Evolutionary conservation across 768 basidiomycete genomes (phyloP).

Genomic region (Rhizopogon vinicolor): DNA sequence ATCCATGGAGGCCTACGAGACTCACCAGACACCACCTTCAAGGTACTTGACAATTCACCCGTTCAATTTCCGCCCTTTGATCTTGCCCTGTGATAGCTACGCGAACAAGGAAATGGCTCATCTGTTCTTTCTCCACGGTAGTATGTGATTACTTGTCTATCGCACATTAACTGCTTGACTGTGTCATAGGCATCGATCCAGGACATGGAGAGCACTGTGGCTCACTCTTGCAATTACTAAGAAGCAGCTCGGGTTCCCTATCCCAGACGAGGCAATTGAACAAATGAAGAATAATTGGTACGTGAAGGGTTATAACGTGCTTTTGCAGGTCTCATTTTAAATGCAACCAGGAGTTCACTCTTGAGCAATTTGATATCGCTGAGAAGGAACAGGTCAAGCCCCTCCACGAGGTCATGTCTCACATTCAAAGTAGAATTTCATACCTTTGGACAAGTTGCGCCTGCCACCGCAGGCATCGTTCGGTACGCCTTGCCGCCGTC

Average conservation of each 20-base stretch:
- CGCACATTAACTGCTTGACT: not conserved
- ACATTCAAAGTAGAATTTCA: too few relatives aligned
- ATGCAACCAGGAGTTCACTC: slow-evolving; percentile 65
- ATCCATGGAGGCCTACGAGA: slow-evolving; percentile 59
- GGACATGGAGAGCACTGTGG: slow-evolving; percentile 95
- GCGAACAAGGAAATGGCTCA: slow-evolving; percentile 98
- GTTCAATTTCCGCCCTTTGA: not conserved
- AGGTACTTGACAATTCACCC: slow-evolving; percentile 40
- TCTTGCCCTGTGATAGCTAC: slow-evolving; percentile 67
- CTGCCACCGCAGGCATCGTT: slow-evolving; percentile 93
- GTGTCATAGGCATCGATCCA: slow-evolving; percentile 74
- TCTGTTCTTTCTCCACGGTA: slow-evolving; percentile 90
- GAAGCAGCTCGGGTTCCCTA: slow-evolving; percentile 89
- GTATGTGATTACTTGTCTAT: slow-evolving; percentile 40
- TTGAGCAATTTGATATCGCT: slow-evolving; percentile 86
- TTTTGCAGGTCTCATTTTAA: slow-evolving; percentile 5
- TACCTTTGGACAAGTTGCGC: slow-evolving; percentile 91
- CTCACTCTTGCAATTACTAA: slow-evolving; percentile 94
- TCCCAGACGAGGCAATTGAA: slow-evolving; percentile 85
- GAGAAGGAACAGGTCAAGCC: slow-evolving; percentile 95
- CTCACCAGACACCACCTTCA: slow-evolving; percentile 77
- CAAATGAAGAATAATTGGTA: slow-evolving; percentile 95
- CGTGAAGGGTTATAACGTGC: not conserved
- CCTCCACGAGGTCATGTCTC: slow-evolving; percentile 99
- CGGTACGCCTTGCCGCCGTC: slow-evolving; percentile 50